phyloP scores from a whole-genome alignment of 1,284 basidiomycete genomes.

The Neolentinus lepideus region DNA sequence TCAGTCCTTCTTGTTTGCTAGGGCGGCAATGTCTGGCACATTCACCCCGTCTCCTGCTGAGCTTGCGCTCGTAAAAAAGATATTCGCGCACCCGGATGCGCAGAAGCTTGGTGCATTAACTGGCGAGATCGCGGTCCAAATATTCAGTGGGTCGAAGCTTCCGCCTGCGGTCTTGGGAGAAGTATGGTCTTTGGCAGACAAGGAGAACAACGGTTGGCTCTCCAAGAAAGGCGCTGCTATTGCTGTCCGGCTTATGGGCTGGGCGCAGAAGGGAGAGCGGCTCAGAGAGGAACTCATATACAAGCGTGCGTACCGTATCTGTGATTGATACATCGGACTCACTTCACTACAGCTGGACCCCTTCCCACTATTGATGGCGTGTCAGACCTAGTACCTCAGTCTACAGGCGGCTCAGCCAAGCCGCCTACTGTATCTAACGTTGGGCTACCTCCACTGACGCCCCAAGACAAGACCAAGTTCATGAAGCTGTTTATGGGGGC shows the following conservation, averaged over 20 bases:
- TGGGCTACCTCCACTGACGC: slow-evolving; percentile 55
- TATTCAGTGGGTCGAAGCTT: slow-evolving; percentile 77
- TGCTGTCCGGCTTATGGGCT: slow-evolving; percentile 86
- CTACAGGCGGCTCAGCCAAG: slow-evolving; percentile 45
- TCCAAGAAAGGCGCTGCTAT: slow-evolving; percentile 81
- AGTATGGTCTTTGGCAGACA: slow-evolving; percentile 92
- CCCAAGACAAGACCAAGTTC: slow-evolving; percentile 82
- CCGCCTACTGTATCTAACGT: slow-evolving; percentile 42
- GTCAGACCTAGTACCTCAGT: slow-evolving; percentile 34
- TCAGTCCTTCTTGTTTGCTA: slow-evolving; percentile 1
- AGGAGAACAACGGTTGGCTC: slow-evolving; percentile 88
- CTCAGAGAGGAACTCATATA: slow-evolving; percentile 52
- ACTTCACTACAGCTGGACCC: slow-evolving; percentile 60
- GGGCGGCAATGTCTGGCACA: slow-evolving; percentile 42
- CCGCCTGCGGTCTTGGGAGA: slow-evolving; percentile 78
- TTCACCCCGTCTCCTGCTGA: slow-evolving; percentile 66
- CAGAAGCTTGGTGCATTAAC: slow-evolving; percentile 79
- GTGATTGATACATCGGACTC: slow-evolving; percentile 5
- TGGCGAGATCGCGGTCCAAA: slow-evolving; percentile 77
- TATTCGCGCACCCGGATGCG: slow-evolving; percentile 64
- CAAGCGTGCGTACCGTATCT: slow-evolving; percentile 48
- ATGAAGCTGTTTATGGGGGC: slow-evolving; percentile 69
- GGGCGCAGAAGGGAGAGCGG: slow-evolving; percentile 84
- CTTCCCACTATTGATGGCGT: slow-evolving; percentile 77
- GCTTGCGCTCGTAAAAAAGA: slow-evolving; percentile 57